Evolutionary conservation across 768 basidiomycete species (phyloP).

Genomic region (Boletus pseudo-olivaceus): DNA sequence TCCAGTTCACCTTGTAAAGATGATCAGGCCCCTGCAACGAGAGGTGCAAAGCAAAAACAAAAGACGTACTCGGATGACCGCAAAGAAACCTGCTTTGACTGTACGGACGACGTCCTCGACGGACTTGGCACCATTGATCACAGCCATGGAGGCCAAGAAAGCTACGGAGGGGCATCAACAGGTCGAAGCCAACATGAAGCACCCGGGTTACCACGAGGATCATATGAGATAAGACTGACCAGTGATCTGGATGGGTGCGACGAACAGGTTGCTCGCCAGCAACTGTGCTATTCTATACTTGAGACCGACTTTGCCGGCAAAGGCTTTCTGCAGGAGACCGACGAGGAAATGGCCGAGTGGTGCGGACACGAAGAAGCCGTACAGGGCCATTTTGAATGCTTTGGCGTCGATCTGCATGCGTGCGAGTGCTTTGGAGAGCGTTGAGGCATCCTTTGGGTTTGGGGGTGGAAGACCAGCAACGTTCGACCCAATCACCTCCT

Average conservation of each 20-base stretch:
- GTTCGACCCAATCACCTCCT: constrained; percentile 78
- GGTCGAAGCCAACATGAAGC: neutral
- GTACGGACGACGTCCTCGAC: constrained; percentile 61
- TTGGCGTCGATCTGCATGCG: constrained; percentile 59
- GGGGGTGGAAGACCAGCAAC: constrained; percentile 57
- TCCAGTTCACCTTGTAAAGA: constrained; percentile 66
- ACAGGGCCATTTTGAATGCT: constrained; percentile 80
- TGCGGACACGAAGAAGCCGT: constrained; percentile 81
- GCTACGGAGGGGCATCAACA: constrained; percentile 35
- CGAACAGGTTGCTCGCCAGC: constrained; percentile 68
- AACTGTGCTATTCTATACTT: constrained; percentile 68
- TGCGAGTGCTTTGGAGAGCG: constrained; percentile 50
- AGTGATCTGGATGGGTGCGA: constrained; percentile 71
- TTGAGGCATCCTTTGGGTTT: constrained; percentile 52
- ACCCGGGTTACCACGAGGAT: neutral
- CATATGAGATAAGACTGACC: constrained; percentile 40
- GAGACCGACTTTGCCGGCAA: constrained; percentile 67
- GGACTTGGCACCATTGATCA: constrained; percentile 78
- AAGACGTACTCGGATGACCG: constrained; percentile 61
- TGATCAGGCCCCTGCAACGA: neutral
- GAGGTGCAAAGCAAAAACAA: neutral
- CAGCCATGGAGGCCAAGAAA: constrained; percentile 75
- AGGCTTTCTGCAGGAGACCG: constrained; percentile 67
- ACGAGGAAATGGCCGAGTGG: constrained; percentile 77
- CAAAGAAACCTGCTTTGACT: constrained; percentile 68